Evolutionary conservation across 306 rosid species (phyloP), one percentile per base, ranked within the genome.

Genomic region (Pachyrhizus erosus): DNA sequence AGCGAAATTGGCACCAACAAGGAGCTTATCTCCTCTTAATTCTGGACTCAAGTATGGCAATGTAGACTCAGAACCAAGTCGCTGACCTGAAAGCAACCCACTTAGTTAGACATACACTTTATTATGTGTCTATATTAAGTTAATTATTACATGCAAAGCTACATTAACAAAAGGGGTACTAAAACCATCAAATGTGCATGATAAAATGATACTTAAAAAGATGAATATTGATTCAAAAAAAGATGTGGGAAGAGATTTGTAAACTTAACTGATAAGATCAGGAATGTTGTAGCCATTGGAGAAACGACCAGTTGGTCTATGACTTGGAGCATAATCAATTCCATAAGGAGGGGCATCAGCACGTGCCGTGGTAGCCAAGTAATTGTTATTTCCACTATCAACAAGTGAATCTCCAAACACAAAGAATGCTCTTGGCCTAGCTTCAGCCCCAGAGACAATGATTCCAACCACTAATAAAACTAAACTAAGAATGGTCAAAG

Each of bases 1-100:
- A 73, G 98, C 95, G 70, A 94, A 94, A 80, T 94, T 94, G 17
- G 97, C 97, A n/a, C 98, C 98, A 20, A 92, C 88, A 1, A 94
- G 84, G 66, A 94, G 84, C 70, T 1, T 88, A 29, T 83, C 4
- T 37, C 97, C 95, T 0, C 2, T 86, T 42, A 94, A 87, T 67
- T 86, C 70, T 0, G 97, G 95, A 60, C 82, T 89, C 83, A 94
- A 86, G 73, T 94, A 92, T 60, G 97, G 98, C 66, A 94, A 79
- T 66, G 88, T 74, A 14, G 90, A 10, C 20, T 94, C 95, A 13
- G 92, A 51, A 52, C 98, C 98, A 54, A 94, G 87, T 67, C 42
- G 24, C 70, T 33, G 37, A 33, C 37, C 37, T 33, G 37, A 2
- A 33, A 33, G n/a, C n/a, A n/a, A n/a, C n/a, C n/a, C n/a, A n/a